Evolutionary conservation across 2,329 filamentous ascomycete genomes (phyloP).

Genomic region (Emmonsiellopsis sp.): DNA sequence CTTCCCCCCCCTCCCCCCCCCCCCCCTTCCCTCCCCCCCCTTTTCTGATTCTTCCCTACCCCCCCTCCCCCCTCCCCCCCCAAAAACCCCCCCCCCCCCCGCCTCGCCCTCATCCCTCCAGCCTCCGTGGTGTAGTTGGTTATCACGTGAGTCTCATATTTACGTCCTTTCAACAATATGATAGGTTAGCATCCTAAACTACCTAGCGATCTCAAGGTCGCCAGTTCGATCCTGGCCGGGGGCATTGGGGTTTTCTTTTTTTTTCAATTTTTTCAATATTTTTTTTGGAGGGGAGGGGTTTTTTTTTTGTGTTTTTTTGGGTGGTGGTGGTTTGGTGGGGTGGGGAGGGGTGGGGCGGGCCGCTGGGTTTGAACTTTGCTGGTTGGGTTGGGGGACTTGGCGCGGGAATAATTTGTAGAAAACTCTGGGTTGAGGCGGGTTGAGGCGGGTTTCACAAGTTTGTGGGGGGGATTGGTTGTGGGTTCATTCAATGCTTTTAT

Average conservation of each 20-base stretch:
- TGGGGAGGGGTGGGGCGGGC: not conserved
- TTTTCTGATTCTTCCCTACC: too few species aligned
- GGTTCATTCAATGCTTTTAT: too few species aligned
- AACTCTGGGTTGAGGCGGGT: too few species aligned
- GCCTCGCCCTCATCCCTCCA: not conserved
- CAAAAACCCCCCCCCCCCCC: not conserved
- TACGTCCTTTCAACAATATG: not conserved
- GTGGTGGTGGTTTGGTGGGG: not conserved
- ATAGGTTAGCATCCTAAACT: not conserved
- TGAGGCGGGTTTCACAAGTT: too few species aligned
- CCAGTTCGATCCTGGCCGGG: not conserved
- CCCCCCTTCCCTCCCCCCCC: too few species aligned
- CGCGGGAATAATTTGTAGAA: too few species aligned
- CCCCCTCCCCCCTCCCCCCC: too few species aligned
- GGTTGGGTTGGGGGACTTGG: too few species aligned
- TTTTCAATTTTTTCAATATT: not conserved
- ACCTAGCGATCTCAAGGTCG: not conserved
- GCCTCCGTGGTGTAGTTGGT: constrained; percentile 3
- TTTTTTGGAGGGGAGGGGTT: not conserved
- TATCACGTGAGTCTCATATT: constrained; percentile 4
- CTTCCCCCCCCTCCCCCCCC: too few species aligned
- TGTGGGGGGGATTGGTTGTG: too few species aligned
- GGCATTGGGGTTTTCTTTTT: not conserved
- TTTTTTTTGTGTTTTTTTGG: not conserved
- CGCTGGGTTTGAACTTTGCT: too few species aligned